phyloP scores from a whole-genome alignment of 768 basidiomycete genomes.

The Mrakia gelida region DNA sequence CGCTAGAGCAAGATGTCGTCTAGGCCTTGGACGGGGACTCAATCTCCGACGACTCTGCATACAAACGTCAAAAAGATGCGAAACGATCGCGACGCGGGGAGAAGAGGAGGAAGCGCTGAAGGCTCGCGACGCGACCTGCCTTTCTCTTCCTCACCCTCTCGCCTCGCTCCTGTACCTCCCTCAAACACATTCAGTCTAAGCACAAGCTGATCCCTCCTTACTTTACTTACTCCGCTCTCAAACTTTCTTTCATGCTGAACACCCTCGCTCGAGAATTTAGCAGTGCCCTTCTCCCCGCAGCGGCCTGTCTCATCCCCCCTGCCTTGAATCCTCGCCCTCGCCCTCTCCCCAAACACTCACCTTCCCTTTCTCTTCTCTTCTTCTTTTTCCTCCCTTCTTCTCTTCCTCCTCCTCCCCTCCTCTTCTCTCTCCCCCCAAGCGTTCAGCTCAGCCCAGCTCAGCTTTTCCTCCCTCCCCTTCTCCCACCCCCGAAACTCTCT shows the following conservation, averaged over 20 bases:
- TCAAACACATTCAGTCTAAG: too few relatives aligned
- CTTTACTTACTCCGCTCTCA: too few relatives aligned
- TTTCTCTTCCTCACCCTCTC: too few relatives aligned
- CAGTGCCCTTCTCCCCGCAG: background rate
- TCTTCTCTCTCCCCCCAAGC: background rate
- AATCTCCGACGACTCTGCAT: too few relatives aligned
- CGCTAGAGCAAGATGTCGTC: too few relatives aligned
- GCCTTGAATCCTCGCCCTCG: background rate
- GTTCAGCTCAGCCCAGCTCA: too few relatives aligned
- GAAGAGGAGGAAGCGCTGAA: too few relatives aligned
- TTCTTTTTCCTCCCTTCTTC: background rate
- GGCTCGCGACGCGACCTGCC: too few relatives aligned
- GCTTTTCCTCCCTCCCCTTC: background rate
- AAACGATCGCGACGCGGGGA: too few relatives aligned
- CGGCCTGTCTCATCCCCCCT: background rate
- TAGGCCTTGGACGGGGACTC: too few relatives aligned
- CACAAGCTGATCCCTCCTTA: background rate
- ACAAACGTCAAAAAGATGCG: too few relatives aligned
- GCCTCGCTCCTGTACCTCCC: too few relatives aligned
- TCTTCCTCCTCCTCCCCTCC: background rate
- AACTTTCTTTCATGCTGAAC: background rate
- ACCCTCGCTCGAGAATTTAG: background rate
- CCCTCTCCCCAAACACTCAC: background rate
- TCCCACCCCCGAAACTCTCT: background rate
- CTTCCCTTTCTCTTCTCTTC: background rate